Conservation (phyloP, 805 yeast genomes). For the Saccharomycopsis malanga region DNA sequence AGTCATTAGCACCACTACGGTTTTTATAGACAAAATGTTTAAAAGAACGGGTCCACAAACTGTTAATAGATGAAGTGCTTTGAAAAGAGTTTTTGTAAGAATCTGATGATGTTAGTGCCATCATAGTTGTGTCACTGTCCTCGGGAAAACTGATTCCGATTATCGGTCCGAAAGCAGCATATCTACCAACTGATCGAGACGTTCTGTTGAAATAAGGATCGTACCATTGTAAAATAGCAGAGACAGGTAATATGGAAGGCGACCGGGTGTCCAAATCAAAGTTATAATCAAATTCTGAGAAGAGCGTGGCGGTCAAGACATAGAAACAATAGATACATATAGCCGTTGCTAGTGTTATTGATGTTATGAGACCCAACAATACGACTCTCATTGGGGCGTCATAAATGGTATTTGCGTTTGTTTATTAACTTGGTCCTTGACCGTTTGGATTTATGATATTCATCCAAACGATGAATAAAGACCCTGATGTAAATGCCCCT, state of each 20-base stretch:
- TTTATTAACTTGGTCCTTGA: too few relatives aligned
- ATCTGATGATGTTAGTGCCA: not conserved
- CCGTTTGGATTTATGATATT: too few relatives aligned
- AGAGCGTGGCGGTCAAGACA: constrained; percentile 3
- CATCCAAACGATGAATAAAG: too few relatives aligned
- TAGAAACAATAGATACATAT: constrained; percentile 14
- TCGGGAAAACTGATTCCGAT: constrained; percentile 7
- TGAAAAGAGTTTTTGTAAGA: not conserved
- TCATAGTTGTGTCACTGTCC: not conserved
- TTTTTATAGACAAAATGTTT: not conserved
- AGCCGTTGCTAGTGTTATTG: constrained; percentile 3
- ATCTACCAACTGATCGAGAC: constrained; percentile 13
- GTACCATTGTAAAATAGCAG: constrained; percentile 18
- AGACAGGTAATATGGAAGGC: constrained; percentile 19
- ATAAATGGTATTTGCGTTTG: too few relatives aligned
- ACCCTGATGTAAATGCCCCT: too few relatives aligned
- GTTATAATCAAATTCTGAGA: constrained; percentile 9
- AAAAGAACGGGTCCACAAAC: not conserved
- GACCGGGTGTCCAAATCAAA: constrained; percentile 16
- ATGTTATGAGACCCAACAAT: constrained; percentile 9
- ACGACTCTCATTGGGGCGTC: constrained; percentile 10
- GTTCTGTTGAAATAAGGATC: constrained; percentile 13
- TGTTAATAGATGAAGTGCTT: too few relatives aligned
- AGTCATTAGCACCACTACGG: not conserved
- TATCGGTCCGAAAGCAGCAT: constrained; percentile 21